These are phyloP conservation scores for Emmonsiellopsis sp. DNA, from an alignment of 2,329 filamentous ascomycete species.

Conservation along the genomic window DNA sequence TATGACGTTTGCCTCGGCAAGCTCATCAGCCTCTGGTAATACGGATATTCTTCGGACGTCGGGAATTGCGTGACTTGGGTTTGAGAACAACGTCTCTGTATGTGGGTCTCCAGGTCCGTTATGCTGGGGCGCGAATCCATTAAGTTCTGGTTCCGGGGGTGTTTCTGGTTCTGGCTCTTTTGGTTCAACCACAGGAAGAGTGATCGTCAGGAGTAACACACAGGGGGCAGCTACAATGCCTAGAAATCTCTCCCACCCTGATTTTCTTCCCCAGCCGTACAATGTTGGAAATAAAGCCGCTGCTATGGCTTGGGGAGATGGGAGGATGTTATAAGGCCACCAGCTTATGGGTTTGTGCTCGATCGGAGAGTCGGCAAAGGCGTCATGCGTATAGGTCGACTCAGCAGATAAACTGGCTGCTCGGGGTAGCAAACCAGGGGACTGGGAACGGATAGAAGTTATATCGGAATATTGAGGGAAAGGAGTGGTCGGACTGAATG, in stretches of 20 bases:
- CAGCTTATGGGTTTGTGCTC: conserved; percentile 47
- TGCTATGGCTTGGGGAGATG: conserved; percentile 60
- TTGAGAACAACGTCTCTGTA: neutral
- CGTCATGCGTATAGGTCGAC: conserved; percentile 34
- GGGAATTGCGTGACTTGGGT: neutral
- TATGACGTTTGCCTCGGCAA: neutral
- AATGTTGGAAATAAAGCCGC: conserved; percentile 81
- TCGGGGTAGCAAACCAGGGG: conserved; percentile 49
- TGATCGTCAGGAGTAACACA: conserved; percentile 81
- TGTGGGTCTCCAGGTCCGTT: conserved; percentile 6
- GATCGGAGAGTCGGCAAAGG: conserved; percentile 29
- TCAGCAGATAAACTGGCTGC: conserved; percentile 41
- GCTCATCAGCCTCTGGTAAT: neutral
- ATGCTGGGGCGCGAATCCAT: conserved; percentile 16
- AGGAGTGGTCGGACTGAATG: conserved; percentile 43
- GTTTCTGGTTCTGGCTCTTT: conserved; percentile 40
- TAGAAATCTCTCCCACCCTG: conserved; percentile 71
- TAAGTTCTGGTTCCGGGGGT: conserved; percentile 27
- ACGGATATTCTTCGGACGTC: neutral
- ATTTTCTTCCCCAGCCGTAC: conserved; percentile 70
- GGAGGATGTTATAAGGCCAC: conserved; percentile 72
- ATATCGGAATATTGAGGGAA: conserved; percentile 62
- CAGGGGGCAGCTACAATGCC: conserved; percentile 79
- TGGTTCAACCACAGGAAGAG: conserved; percentile 79
- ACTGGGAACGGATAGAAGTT: conserved; percentile 31